Evolutionary conservation across 352 stramenopile species (phyloP).

Genomic region (Sclerospora graminicola): DNA sequence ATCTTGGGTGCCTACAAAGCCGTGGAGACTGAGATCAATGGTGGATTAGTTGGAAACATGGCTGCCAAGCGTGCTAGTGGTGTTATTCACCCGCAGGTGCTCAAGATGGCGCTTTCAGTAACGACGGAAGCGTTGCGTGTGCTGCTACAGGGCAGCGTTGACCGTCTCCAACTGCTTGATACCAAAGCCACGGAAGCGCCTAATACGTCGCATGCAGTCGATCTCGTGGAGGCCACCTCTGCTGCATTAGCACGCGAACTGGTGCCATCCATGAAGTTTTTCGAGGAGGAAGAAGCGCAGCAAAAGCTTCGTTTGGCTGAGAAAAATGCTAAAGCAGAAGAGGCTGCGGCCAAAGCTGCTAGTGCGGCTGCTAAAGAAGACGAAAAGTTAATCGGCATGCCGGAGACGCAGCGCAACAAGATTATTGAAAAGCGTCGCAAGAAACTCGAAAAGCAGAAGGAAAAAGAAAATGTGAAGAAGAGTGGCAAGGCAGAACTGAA

Average conservation of each 20-base stretch:
- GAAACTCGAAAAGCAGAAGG: constrained; percentile 77
- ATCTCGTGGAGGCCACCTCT: constrained; percentile 37
- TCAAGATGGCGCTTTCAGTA: constrained; percentile 48
- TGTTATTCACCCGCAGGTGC: constrained; percentile 49
- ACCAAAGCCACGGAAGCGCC: constrained; percentile 2
- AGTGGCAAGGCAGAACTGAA: constrained; percentile 52
- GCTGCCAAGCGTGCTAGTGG: constrained; percentile 22
- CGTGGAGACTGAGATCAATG: constrained; percentile 70
- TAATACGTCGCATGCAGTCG: constrained; percentile 26
- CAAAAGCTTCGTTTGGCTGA: constrained; percentile 42
- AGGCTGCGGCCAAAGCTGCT: constrained; percentile 57
- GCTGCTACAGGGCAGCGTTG: constrained; percentile 41
- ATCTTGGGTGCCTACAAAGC: constrained; percentile 56
- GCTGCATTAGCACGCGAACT: constrained; percentile 38
- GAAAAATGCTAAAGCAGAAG: constrained; percentile 50
- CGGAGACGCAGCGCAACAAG: constrained; percentile 63
- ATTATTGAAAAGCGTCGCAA: constrained; percentile 74
- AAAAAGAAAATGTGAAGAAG: constrained; percentile 69
- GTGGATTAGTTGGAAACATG: constrained; percentile 10
- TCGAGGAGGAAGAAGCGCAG: constrained; percentile 47
- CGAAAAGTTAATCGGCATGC: constrained; percentile 70
- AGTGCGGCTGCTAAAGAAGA: constrained; percentile 72
- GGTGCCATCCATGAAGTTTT: constrained; percentile 38
- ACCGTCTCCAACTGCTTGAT: constrained; percentile 33
- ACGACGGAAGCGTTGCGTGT: constrained; percentile 46